These are phyloP conservation scores for Anthoceros angustus DNA, from an alignment of 225 moss, liverwort and hornwort species.

Conservation along the genomic window DNA sequence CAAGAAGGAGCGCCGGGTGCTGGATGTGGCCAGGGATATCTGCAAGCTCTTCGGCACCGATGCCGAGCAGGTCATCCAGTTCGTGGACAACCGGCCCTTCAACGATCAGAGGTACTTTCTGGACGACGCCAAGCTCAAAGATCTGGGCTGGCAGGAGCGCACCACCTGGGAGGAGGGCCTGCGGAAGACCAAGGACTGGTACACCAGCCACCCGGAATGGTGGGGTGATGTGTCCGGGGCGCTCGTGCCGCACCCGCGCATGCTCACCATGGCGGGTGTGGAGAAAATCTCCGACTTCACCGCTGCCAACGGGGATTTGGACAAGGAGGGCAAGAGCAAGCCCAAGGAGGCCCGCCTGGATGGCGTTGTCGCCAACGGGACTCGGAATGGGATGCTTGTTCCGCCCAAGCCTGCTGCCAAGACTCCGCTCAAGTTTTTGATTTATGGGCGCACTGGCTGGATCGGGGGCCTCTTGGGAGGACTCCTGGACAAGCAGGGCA, in stretches of 20 bases:
- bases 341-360: not conserved
- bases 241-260: slow-evolving; percentile 25
- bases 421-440: not conserved
- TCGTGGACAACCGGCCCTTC: slow-evolving; percentile 31
- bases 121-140: slow-evolving; percentile 31
- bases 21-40: slow-evolving; percentile 25
- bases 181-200: slow-evolving; percentile 33
- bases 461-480: not conserved
- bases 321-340: not conserved
- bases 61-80: slow-evolving; percentile 25
- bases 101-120: slow-evolving; percentile 33
- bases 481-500: not conserved
- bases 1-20: slow-evolving; percentile 27
- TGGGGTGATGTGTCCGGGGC: slow-evolving; percentile 34
- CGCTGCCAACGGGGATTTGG: not conserved
- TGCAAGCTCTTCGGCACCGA: slow-evolving; percentile 27
- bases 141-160: slow-evolving; percentile 29
- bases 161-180: slow-evolving; percentile 27
- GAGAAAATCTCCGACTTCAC: slow-evolving; percentile 15
- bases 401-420: not conserved
- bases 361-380: not conserved
- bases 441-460: not conserved
- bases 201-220: slow-evolving; percentile 21
- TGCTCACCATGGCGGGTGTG: slow-evolving; percentile 26
- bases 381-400: not conserved